phyloP scores from a whole-genome alignment of 495 filamentous ascomycete genomes.

The Penicillium cosmopolitanum region DNA sequence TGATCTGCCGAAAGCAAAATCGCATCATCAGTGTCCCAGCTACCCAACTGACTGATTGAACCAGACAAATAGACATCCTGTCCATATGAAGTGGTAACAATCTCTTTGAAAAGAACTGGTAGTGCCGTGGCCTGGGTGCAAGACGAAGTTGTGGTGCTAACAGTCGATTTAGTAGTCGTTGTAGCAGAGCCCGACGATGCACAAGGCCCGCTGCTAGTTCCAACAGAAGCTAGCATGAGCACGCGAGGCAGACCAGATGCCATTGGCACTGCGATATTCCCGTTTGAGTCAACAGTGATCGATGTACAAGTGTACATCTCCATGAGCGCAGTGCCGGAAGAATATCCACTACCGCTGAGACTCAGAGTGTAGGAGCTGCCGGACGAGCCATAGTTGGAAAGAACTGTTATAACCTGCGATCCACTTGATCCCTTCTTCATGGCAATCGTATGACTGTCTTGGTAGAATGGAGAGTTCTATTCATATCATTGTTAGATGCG shows the following conservation, averaged over 20 bases:
- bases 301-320: constrained; percentile 33
- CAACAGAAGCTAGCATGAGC: constrained; percentile 25
- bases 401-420: constrained; percentile 56
- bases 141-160: constrained; percentile 27
- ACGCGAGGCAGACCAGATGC: constrained; percentile 31
- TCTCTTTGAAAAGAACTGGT: constrained; percentile 58
- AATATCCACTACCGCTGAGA: constrained; percentile 39
- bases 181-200: constrained; percentile 10
- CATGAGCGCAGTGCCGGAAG: constrained; percentile 26
- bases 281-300: constrained; percentile 32
- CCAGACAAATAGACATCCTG: constrained; percentile 62
- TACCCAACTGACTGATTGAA: constrained; percentile 53
- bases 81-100: constrained; percentile 53
- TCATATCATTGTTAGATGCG: background rate
- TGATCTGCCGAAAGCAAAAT: constrained; percentile 52
- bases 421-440: constrained; percentile 62
- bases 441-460: constrained; percentile 56
- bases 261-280: constrained; percentile 32
- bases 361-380: constrained; percentile 48
- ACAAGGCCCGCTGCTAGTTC: constrained; percentile 19
- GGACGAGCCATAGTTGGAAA: constrained; percentile 57
- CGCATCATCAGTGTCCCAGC: constrained; percentile 53
- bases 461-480: constrained; percentile 51
- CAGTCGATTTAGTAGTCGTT: constrained; percentile 13
- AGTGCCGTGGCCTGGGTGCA: constrained; percentile 48